A percentile compares a stretch with the other conserved stretches of the same genome.
These are phyloP conservation scores for Aspergillus candidus DNA, from an alignment of 2,329 filamentous ascomycete genomes.

Conservation along the genomic window DNA sequence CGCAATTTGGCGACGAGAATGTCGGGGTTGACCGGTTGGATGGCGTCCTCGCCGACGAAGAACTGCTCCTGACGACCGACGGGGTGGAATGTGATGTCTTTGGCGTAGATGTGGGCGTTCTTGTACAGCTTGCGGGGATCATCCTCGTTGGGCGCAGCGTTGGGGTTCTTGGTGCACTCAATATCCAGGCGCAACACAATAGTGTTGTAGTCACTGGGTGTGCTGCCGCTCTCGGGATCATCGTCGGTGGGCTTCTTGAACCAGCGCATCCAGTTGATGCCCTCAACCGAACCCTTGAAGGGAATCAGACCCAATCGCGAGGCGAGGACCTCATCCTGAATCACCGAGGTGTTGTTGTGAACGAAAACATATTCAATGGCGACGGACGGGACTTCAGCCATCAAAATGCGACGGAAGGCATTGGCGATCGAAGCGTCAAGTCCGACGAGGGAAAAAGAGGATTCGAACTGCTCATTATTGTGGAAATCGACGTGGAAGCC, in stretches of 20 bases:
- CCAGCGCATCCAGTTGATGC: constrained; percentile 77
- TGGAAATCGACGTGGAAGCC: constrained; percentile 74
- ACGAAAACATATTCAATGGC: constrained; percentile 93
- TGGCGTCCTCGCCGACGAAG: constrained; percentile 61
- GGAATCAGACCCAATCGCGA: constrained; percentile 87
- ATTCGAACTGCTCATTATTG: constrained; percentile 68
- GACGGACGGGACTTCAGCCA: constrained; percentile 88
- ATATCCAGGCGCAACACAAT: constrained; percentile 70
- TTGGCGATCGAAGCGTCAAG: constrained; percentile 92
- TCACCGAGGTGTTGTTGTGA: constrained; percentile 93
- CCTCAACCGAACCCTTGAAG: constrained; percentile 70
- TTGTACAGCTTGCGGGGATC: constrained; percentile 81
- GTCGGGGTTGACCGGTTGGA: constrained; percentile 78
- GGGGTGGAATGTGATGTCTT: constrained; percentile 69
- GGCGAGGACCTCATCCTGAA: constrained; percentile 94
- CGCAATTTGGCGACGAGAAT: constrained; percentile 92
- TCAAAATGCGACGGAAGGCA: constrained; percentile 91
- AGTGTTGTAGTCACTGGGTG: constrained; percentile 74
- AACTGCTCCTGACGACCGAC: constrained; percentile 64
- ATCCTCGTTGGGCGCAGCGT: constrained; percentile 64
- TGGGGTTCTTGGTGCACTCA: constrained; percentile 71
- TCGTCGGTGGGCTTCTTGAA: constrained; percentile 66
- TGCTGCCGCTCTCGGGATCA: constrained; percentile 47
- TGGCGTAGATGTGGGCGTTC: constrained; percentile 76
- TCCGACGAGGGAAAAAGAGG: constrained; percentile 85